A percentile compares a stretch with the other conserved stretches of the same genome.
Evolutionary conservation across 257 asterid genomes (phyloP).

Genomic region (Solanum tarapatanum): DNA sequence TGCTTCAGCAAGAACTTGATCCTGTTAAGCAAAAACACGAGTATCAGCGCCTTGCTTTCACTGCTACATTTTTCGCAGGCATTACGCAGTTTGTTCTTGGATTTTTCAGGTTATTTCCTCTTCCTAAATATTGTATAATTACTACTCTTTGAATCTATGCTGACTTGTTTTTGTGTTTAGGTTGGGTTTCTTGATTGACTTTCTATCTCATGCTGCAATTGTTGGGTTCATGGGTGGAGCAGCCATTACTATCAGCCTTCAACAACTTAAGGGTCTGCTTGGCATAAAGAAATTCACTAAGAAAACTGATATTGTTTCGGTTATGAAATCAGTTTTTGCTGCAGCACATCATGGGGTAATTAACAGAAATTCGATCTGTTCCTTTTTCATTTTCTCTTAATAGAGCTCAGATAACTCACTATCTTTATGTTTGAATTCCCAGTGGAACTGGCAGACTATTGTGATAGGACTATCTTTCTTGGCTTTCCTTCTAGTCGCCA

Average conservation of each 20-base stretch:
- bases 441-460: slow-evolving; percentile 83
- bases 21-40: slow-evolving; percentile 35
- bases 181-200: slow-evolving; percentile 74
- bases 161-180: slow-evolving; percentile 9
- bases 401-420: not conserved
- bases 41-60: slow-evolving; percentile 54
- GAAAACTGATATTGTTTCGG: slow-evolving; percentile 51
- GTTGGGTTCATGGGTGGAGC: slow-evolving; percentile 83
- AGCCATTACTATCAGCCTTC: slow-evolving; percentile 60
- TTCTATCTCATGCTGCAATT: slow-evolving; percentile 63
- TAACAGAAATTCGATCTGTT: not conserved
- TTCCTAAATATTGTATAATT: not conserved
- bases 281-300: slow-evolving; percentile 59
- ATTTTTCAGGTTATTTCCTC: slow-evolving; percentile 39
- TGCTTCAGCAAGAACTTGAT: slow-evolving; percentile 50
- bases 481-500: slow-evolving; percentile 42
- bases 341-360: slow-evolving; percentile 52
- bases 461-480: slow-evolving; percentile 52
- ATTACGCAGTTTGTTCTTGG: slow-evolving; percentile 51
- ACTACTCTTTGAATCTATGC: not conserved
- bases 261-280: slow-evolving; percentile 71
- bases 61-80: slow-evolving; percentile 77
- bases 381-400: not conserved
- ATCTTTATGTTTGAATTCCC: not conserved
- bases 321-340: slow-evolving; percentile 43